phyloP scores from a whole-genome alignment of 108 stramenopile genomes.

The Aureococcus anophagefferens region DNA sequence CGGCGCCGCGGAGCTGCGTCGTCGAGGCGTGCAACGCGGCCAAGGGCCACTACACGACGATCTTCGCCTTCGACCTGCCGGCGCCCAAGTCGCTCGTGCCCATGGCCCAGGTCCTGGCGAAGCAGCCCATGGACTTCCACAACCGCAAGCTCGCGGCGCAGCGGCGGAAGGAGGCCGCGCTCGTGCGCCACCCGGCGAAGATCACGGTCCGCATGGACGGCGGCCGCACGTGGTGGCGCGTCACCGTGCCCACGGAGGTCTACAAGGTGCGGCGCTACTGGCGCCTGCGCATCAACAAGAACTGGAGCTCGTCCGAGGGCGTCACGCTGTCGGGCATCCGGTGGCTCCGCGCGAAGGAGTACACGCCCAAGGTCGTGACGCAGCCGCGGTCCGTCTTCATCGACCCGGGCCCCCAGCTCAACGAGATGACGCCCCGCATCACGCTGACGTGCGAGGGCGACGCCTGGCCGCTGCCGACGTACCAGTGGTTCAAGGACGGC shows the following conservation, averaged over 20 bases:
- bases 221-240: background rate
- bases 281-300: conserved; percentile 6
- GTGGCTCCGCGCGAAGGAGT: conserved; percentile 2
- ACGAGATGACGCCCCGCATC: background rate
- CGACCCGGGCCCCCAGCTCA: conserved; percentile 12
- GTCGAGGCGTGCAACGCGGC: conserved; percentile 1
- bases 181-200: no score
- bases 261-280: conserved; percentile 3
- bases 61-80: background rate
- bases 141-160: no score
- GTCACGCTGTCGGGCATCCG: background rate
- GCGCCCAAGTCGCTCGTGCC: background rate
- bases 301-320: background rate
- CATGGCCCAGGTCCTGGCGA: no score
- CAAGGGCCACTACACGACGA: no score
- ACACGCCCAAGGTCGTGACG: conserved; percentile 8
- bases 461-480: conserved; percentile 24
- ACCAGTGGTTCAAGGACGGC: conserved; percentile 23
- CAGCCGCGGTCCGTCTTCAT: conserved; percentile 12
- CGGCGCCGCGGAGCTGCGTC: background rate
- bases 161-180: no score
- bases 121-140: no score
- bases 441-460: conserved; percentile 10
- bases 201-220: background rate
- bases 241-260: background rate